Evolutionary conservation across 2,329 filamentous ascomycete species (phyloP).

Genomic region (Fusarium fracticaudum): DNA sequence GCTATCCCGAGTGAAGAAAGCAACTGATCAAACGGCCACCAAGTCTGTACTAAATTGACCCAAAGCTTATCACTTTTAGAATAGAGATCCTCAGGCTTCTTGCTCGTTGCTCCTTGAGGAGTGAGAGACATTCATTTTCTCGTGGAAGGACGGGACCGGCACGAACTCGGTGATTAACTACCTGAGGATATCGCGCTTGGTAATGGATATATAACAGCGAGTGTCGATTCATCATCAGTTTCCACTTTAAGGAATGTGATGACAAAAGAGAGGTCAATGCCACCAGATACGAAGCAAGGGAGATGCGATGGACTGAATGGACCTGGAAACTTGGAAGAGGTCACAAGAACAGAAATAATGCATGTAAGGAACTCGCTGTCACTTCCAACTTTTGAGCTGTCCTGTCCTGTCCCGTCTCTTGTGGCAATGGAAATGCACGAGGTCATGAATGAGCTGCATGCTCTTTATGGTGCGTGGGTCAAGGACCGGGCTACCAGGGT

Average conservation of each 20-base stretch:
- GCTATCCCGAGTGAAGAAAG: not conserved
- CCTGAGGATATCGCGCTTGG: not conserved
- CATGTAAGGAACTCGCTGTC: not conserved
- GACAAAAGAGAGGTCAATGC: not conserved
- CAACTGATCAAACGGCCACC: no score
- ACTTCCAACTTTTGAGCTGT: not conserved
- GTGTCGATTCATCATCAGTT: not conserved
- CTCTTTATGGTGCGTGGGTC: slow-evolving; percentile 29
- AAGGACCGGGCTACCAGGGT: not conserved
- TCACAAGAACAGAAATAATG: not conserved
- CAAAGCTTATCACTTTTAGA: not conserved
- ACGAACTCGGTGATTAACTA: not conserved
- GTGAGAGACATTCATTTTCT: not conserved
- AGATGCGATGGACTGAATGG: not conserved
- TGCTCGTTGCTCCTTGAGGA: not conserved
- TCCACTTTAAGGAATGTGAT: slow-evolving; percentile 12
- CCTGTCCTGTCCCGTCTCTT: not conserved
- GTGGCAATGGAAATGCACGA: slow-evolving; percentile 1
- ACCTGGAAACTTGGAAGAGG: not conserved
- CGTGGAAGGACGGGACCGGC: not conserved
- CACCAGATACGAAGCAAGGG: not conserved
- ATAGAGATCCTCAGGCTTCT: not conserved
- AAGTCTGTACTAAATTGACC: not conserved
- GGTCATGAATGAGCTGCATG: slow-evolving; percentile 26
- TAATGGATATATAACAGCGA: slow-evolving; percentile 6